Evolutionary conservation across 2,329 filamentous ascomycete genomes (phyloP).

Genomic region (Monilinia polystroma): DNA sequence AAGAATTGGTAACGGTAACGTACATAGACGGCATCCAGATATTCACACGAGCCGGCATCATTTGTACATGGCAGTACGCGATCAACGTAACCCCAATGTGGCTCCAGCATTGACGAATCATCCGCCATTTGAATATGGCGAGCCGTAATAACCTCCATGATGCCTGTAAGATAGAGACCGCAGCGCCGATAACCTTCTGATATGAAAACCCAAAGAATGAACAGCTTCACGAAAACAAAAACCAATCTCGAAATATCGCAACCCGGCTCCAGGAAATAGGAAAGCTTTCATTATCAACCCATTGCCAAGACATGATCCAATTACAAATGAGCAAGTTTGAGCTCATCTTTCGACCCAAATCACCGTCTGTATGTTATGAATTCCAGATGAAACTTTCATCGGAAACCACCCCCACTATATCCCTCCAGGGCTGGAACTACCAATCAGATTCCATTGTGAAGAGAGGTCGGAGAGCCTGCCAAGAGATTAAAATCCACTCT

Average conservation of each 20-base stretch:
- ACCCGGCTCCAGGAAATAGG: background rate
- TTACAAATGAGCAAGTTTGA: conserved; percentile 18
- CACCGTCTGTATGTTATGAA: background rate
- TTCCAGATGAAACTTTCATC: conserved; percentile 17
- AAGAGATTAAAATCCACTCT: conserved; percentile 12
- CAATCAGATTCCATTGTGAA: background rate
- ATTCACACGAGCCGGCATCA: conserved; percentile 57
- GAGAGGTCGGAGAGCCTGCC: conserved; percentile 7
- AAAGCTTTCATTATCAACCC: conserved; percentile 12
- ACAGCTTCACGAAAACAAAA: background rate
- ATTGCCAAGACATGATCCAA: conserved; percentile 13
- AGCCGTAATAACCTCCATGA: conserved; percentile 17
- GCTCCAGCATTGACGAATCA: conserved; percentile 22
- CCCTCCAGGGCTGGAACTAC: background rate
- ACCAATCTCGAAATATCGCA: background rate
- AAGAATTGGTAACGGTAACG: background rate
- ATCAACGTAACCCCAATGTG: conserved; percentile 54
- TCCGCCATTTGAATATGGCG: conserved; percentile 24
- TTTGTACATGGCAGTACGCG: conserved; percentile 55
- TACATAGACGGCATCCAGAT: conserved; percentile 54
- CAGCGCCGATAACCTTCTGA: too few species aligned
- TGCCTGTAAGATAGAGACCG: background rate
- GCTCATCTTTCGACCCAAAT: background rate
- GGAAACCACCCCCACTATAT: background rate
- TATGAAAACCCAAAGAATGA: background rate